Base-by-base conservation (phyloP, 2,329 filamentous ascomycete species). In the Xylariaceae sp. region DNA sequence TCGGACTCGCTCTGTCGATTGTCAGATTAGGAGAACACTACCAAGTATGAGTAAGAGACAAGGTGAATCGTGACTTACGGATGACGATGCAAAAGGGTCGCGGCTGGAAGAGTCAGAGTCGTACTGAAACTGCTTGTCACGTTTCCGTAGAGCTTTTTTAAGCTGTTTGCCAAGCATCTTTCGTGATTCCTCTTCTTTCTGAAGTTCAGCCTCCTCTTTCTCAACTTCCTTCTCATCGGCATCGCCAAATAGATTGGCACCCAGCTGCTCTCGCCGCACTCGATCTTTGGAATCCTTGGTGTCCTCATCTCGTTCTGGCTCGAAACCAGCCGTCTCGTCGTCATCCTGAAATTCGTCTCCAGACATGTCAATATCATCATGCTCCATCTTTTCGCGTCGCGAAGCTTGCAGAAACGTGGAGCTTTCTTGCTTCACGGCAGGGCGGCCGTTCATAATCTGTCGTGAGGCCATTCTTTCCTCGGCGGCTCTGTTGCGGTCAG, bases 41-140 rank as follows among this genome's bases (percentile, higher is more conserved):
- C 23, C 23, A 11, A 11, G 51, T 17, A 55, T 15, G 13, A 52
- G 39, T 8, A 47, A 55, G 10, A 44, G 15, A 5, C 30, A 44
- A 11, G 42, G 67, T 64, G 48, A 70, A 59, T 39, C 45, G 66
- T 73, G 62, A 80, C 80, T 67, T 67, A 71, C 70, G 7, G 66
- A 68, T 9, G 84, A 76, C 59, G 80, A 77, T 49, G 80, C 80
- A 65, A 83, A 84, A 10, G 82, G 82, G 69, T 86, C 82, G 37
- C 66, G 60, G 42, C 77, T 77, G 9, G 80, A 82, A 55, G 71
- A 72, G 57, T 90, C 89, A 65, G 86, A 88, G 68, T 90, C 89
- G 70, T 96, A 96, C 63, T 94, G 89, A 65, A 86, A 87, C 66
- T 95, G 90, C 73, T 90, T 89, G 74, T 97, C 94, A 55, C 90